Evolutionary conservation across 2,329 filamentous ascomycete species (phyloP).

Genomic region (Alternaria hordeiaustralica): DNA sequence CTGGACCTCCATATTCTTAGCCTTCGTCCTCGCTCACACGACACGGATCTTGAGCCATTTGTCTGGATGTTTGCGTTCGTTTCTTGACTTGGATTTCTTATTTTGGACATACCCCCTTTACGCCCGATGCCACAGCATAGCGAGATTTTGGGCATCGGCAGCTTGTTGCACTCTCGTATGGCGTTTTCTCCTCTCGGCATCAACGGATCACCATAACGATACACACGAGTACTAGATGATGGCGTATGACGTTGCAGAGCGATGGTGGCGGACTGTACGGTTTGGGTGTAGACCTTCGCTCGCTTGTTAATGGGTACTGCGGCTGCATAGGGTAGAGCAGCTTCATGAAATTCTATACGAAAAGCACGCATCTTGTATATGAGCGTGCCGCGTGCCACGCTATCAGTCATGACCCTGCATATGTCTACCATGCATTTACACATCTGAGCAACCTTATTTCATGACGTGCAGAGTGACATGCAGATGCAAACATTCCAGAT

Average conservation of each 20-base stretch:
- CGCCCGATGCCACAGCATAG: slow-evolving; percentile 45
- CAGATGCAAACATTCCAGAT: background rate
- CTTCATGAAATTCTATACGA: slow-evolving; percentile 25
- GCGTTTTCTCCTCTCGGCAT: slow-evolving; percentile 29
- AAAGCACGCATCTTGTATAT: slow-evolving; percentile 34
- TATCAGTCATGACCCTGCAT: slow-evolving; percentile 3
- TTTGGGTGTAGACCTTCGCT: slow-evolving; percentile 29
- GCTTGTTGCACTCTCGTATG: slow-evolving; percentile 30
- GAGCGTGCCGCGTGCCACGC: slow-evolving; percentile 34
- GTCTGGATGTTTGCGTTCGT: slow-evolving; percentile 24
- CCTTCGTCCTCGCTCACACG: slow-evolving; percentile 8
- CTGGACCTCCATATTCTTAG: slow-evolving; percentile 16
- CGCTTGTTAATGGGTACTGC: slow-evolving; percentile 27
- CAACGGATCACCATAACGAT: slow-evolving; percentile 24
- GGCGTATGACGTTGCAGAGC: slow-evolving; percentile 13
- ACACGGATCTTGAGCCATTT: slow-evolving; percentile 30
- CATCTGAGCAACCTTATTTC: background rate
- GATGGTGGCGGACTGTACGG: slow-evolving; percentile 12
- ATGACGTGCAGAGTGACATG: background rate
- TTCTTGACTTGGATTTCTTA: slow-evolving; percentile 29
- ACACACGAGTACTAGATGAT: slow-evolving; percentile 34
- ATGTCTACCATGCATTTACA: background rate
- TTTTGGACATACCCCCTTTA: slow-evolving; percentile 47
- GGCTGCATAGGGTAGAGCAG: slow-evolving; percentile 22
- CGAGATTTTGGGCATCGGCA: slow-evolving; percentile 35